These are phyloP conservation scores for Podospora anserina DNA, from an alignment of 495 filamentous ascomycete species.

Conservation along the genomic window DNA sequence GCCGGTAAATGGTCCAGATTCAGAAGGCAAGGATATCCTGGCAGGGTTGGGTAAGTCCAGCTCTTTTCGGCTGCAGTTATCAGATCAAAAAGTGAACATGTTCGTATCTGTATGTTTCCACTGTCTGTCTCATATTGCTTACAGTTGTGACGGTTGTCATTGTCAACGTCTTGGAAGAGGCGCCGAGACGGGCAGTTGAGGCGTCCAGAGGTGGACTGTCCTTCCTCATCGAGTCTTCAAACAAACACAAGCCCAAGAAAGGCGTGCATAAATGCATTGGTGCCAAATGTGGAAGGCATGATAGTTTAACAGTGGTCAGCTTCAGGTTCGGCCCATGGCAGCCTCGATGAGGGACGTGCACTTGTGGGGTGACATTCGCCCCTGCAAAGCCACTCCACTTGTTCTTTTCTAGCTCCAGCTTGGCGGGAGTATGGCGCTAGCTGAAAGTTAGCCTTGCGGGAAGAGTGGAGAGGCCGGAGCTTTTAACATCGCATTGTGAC, in stretches of 20 bases:
- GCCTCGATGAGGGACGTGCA: neutral
- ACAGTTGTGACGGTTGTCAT: neutral
- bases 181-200: neutral
- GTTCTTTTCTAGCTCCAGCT: neutral
- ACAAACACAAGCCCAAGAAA: neutral
- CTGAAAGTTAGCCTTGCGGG: neutral
- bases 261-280: neutral
- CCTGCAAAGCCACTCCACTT: neutral
- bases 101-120: neutral
- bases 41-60: neutral
- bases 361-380: neutral
- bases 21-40: neutral
- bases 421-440: neutral
- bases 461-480: neutral
- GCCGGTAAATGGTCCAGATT: neutral
- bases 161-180: neutral
- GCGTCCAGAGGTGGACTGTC: neutral
- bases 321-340: neutral
- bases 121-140: no score
- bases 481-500: conserved; percentile 10
- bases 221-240: neutral
- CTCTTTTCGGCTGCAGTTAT: neutral
- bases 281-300: neutral
- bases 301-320: neutral
- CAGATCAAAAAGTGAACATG: neutral